A percentile compares a stretch with the other conserved stretches of the same genome.
Evolutionary conservation across 2,329 filamentous ascomycete genomes (phyloP).

Genomic region (Podosphaera aphanis): DNA sequence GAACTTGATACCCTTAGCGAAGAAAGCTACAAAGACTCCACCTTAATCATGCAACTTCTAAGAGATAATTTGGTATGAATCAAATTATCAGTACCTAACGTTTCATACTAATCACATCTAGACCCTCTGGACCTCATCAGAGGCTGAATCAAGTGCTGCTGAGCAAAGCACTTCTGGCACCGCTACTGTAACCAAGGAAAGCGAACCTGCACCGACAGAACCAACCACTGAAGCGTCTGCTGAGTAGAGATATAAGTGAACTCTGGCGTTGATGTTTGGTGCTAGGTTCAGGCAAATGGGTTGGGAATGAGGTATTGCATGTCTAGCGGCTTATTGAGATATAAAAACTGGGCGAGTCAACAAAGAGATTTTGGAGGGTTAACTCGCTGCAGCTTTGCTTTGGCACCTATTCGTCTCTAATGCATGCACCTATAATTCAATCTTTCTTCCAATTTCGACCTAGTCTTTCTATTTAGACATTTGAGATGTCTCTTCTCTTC

Average conservation of each 20-base stretch:
- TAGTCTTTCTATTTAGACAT: conserved; percentile 3
- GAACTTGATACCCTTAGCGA: conserved; percentile 91
- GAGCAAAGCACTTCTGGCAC: conserved; percentile 17
- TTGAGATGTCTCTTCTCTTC: conserved; percentile 1
- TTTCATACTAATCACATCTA: background rate
- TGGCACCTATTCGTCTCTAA: conserved; percentile 15
- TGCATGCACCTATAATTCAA: conserved; percentile 12
- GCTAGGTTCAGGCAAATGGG: conserved; percentile 13
- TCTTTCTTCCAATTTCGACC: conserved; percentile 5
- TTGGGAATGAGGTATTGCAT: conserved; percentile 13
- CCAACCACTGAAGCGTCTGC: conserved; percentile 12
- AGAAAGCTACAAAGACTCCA: conserved; percentile 97
- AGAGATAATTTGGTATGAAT: conserved; percentile 55
- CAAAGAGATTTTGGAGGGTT: conserved; percentile 12
- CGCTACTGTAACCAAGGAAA: conserved; percentile 27
- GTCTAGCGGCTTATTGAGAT: conserved; percentile 12
- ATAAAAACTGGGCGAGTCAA: conserved; percentile 8
- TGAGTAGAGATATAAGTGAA: conserved; percentile 12
- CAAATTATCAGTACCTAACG: background rate
- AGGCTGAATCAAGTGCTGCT: conserved; percentile 32
- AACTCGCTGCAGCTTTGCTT: conserved; percentile 14
- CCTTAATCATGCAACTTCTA: conserved; percentile 96
- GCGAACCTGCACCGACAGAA: conserved; percentile 24
- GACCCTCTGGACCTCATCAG: conserved; percentile 91
- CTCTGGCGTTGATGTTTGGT: conserved; percentile 16